phyloP scores from a whole-genome alignment of 345 rosid species.

The Populus deltoides region DNA sequence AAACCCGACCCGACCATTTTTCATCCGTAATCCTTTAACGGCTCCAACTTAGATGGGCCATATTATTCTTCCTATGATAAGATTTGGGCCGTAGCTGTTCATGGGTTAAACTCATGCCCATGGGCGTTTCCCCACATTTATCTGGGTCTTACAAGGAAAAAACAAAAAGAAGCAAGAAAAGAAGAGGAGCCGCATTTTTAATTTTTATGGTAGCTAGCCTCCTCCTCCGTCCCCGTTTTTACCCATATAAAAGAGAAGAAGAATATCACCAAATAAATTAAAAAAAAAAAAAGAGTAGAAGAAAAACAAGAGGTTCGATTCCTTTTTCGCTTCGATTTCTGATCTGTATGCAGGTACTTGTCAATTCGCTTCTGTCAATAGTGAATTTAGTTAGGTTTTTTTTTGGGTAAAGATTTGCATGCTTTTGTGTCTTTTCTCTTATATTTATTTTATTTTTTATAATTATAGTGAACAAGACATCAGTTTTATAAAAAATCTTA shows the following conservation, averaged over 20 bases:
- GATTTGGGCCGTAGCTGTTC: neutral
- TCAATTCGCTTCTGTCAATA: neutral
- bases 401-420: neutral
- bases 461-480: neutral
- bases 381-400: neutral
- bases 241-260: neutral
- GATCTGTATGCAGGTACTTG: neutral
- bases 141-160: neutral
- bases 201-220: neutral
- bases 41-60: neutral
- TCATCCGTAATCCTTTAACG: neutral
- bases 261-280: neutral
- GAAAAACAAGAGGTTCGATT: neutral
- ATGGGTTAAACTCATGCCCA: neutral
- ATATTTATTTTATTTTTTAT: too few species aligned
- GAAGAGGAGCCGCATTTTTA: neutral
- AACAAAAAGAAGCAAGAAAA: neutral
- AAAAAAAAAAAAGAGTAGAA: neutral
- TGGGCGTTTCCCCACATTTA: neutral
- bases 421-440: neutral
- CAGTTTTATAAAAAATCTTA: neutral
- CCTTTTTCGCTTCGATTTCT: neutral
- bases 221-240: neutral
- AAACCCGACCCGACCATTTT: neutral
- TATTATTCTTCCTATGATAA: neutral